Conservation (phyloP, 306 rosid species). For the barrel medic (Medicago truncatula) region DNA sequence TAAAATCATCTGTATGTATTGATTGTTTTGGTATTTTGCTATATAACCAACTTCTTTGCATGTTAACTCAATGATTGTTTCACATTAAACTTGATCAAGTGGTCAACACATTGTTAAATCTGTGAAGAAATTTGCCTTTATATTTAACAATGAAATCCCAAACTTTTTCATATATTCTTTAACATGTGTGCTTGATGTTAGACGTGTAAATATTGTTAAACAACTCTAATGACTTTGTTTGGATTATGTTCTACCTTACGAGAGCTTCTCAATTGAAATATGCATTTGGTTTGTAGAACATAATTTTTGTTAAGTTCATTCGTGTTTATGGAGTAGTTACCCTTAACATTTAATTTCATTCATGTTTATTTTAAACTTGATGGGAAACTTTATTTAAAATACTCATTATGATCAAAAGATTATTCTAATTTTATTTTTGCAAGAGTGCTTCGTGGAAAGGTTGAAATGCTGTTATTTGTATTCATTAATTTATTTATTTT, state of each 20-base stretch:
- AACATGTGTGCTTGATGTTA: neutral
- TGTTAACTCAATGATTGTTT: conserved; percentile 17
- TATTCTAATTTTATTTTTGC: neutral
- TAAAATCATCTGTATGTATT: neutral
- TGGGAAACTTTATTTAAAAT: neutral
- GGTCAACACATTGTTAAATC: conserved; percentile 5
- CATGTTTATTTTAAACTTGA: neutral
- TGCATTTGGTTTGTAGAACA: neutral
- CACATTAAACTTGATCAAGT: neutral
- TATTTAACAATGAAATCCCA: neutral
- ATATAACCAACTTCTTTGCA: neutral
- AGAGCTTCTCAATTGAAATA: conserved; percentile 10
- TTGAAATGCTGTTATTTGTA: conserved; percentile 18
- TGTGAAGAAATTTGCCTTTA: neutral
- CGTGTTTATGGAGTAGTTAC: neutral
- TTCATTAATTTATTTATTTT: neutral
- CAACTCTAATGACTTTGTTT: neutral
- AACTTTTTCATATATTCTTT: neutral
- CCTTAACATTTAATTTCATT: neutral
- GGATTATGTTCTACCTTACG: neutral
- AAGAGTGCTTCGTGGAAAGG: neutral
- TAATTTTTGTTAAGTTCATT: neutral
- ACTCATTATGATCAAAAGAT: neutral
- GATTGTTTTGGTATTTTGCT: neutral
- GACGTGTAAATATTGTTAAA: conserved; percentile 10